Base-by-base conservation (phyloP, 2,329 filamentous ascomycete genomes). In the Cercospora sp. region DNA sequence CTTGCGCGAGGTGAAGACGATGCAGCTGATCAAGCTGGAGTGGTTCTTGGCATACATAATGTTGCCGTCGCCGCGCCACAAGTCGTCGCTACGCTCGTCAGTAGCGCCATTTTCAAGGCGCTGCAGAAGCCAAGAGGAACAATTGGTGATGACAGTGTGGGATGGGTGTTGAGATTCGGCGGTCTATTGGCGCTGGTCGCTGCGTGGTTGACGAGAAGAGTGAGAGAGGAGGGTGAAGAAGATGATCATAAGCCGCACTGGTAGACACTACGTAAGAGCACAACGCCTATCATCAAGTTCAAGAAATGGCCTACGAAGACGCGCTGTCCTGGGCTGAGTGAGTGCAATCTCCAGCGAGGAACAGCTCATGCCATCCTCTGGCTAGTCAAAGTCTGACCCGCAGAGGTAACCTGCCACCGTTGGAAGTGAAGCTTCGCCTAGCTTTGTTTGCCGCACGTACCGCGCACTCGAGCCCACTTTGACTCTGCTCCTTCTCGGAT, bases 11-110 rank as follows among this genome's bases (percentile, higher is more conserved):
- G 80, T 16, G 82, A 86, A 58, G 85, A 85, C n/a, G 85, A 86
- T 2, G 84, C 87, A 28, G 84, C 87, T 2, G 91, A 94, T 75
- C 91, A 95, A 77, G 92, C 93, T 4, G 93, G 94, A 51, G 91
- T 97, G 49, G 93, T 98, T 55, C 86, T 98, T 2, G 94, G 94
- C 8, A 93, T 98, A 65, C 94, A 98, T 83, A 98, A 98, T 79
- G 94, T 98, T 81, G 90, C 94, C 16, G 91, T 98, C 73, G 93
- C 94, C 0, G 89, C 93, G 5, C 94, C 94, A 1, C 94, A 98
- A 78, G 94, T 97, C 69, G 86, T 97, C 65, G 93, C 94, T 10
- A 97, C 93, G 5, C 82, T 97, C 30, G 88, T 91, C 26, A 94
- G 92, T 68, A 93, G 91, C 76, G 83, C 91, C 68, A 91, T 98